Conservation (phyloP, 768 basidiomycete species). For the Plicaturopsis crispa region DNA sequence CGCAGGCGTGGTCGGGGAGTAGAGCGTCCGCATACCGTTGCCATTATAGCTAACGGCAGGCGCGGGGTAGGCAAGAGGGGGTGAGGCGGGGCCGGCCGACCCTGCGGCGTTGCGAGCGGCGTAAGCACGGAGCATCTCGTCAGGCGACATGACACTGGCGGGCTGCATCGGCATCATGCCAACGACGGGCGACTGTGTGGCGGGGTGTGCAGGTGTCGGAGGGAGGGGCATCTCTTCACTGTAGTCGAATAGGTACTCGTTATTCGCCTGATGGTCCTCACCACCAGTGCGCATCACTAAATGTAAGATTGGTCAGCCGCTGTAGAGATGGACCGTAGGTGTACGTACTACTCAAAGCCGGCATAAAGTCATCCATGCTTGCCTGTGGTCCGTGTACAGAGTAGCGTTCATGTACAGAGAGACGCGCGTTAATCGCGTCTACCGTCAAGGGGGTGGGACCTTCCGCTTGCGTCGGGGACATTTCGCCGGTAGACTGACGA, state of each 20-base stretch:
- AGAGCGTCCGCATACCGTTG: conserved; percentile 20
- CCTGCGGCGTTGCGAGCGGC: conserved; percentile 34
- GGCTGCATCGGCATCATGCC: conserved; percentile 31
- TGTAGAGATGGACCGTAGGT: background rate
- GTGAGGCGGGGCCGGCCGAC: conserved; percentile 11
- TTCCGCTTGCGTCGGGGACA: conserved; percentile 37
- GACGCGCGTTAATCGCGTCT: conserved; percentile 27
- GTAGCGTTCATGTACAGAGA: conserved; percentile 28
- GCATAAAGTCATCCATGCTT: conserved; percentile 53
- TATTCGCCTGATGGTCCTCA: conserved; percentile 14
- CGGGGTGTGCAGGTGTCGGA: conserved; percentile 23
- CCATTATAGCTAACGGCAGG: conserved; percentile 17
- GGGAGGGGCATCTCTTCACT: conserved; percentile 21
- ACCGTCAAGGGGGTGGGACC: conserved; percentile 36
- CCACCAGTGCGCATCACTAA: conserved; percentile 69
- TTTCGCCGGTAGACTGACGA: conserved; percentile 19
- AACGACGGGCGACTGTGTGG: conserved; percentile 27
- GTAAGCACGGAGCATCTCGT: conserved; percentile 73
- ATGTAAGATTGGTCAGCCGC: background rate
- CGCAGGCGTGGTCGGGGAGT: conserved; percentile 14
- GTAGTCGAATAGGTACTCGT: conserved; percentile 37
- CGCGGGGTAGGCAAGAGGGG: conserved; percentile 21
- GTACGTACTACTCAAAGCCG: conserved; percentile 58
- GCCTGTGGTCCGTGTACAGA: conserved; percentile 20
- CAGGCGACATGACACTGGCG: conserved; percentile 46